Conservation (phyloP, 202 grass and related monocot species). For the Setaria italica region DNA sequence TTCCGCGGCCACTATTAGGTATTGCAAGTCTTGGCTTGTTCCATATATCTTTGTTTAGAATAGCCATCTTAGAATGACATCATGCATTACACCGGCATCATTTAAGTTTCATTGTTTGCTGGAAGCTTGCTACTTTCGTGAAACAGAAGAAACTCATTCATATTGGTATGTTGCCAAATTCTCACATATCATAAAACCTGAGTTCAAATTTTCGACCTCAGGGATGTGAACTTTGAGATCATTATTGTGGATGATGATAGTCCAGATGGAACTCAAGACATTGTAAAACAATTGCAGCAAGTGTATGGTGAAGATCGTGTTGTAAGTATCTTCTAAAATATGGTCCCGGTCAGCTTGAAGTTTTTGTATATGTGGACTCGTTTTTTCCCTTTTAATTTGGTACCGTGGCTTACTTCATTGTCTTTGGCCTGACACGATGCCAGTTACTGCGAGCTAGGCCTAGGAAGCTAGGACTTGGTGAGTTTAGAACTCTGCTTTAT, state of each 20-base stretch:
- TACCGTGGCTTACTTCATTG: constrained; percentile 30
- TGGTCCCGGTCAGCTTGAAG: not conserved
- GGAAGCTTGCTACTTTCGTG: no score
- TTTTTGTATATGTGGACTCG: not conserved
- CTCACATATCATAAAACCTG: not conserved
- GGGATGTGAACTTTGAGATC: constrained; percentile 87
- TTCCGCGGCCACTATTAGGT: no score
- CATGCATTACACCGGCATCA: no score
- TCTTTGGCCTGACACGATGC: constrained; percentile 31
- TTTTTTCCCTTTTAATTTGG: constrained; percentile 19
- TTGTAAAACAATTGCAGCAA: constrained; percentile 88
- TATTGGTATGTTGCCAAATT: not conserved
- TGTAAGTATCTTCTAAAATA: constrained; percentile 53
- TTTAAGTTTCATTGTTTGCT: no score
- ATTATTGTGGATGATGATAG: constrained; percentile 98
- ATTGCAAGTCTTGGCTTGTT: no score
- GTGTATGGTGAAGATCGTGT: constrained; percentile 91
- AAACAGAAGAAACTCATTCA: no score
- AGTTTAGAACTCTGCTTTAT: constrained; percentile 2
- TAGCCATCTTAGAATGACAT: no score
- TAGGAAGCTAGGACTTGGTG: constrained; percentile 93
- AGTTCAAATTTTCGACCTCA: not conserved
- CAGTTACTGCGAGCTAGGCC: constrained; percentile 86
- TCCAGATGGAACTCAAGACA: constrained; percentile 96
- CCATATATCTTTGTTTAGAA: no score